Percentiles rank a stretch among this genome's conserved stretches.
These are phyloP conservation scores for Polyplosphaeria fusca DNA, from an alignment of 495 filamentous ascomycete genomes.

Conservation along the genomic window DNA sequence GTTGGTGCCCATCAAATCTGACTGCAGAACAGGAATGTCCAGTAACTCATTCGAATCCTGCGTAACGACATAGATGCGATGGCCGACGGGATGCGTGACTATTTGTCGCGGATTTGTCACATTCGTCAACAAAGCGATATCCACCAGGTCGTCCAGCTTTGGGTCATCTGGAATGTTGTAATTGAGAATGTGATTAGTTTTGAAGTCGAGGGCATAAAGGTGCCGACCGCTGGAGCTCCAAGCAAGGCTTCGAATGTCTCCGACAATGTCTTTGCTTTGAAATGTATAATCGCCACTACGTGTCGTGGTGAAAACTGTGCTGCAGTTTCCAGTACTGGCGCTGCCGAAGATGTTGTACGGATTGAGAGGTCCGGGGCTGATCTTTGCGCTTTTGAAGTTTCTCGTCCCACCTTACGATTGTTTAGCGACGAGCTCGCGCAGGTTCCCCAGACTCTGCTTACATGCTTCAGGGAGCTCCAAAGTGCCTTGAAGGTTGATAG, in stretches of 20 bases:
- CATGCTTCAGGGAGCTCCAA: slow-evolving; percentile 4
- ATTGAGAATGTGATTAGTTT: slow-evolving; percentile 1
- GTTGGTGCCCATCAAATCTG: neutral
- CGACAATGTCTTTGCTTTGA: neutral
- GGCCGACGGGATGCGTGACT: slow-evolving; percentile 5
- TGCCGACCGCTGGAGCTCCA: slow-evolving; percentile 9
- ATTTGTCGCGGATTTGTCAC: slow-evolving; percentile 3
- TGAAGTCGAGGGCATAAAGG: slow-evolving; percentile 4
- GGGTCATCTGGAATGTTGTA: neutral
- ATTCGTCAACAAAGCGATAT: neutral
- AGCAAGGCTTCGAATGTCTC: slow-evolving; percentile 7
- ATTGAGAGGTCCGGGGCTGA: neutral
- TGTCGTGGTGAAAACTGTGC: slow-evolving; percentile 1
- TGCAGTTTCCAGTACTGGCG: slow-evolving; percentile 9
- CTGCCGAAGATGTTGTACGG: slow-evolving; percentile 2
- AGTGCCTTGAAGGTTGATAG: slow-evolving; percentile 1
- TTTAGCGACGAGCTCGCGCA: too few relatives aligned
- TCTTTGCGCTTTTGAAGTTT: neutral
- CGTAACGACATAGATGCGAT: slow-evolving; percentile 4
- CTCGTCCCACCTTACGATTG: too few relatives aligned
- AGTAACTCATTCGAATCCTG: slow-evolving; percentile 3
- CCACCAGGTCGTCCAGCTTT: neutral
- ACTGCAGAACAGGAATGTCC: neutral
- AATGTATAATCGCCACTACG: neutral
- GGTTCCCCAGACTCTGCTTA: neutral